phyloP scores from a whole-genome alignment of 257 asterid genomes.

The Fraxinus pennsylvanica region DNA sequence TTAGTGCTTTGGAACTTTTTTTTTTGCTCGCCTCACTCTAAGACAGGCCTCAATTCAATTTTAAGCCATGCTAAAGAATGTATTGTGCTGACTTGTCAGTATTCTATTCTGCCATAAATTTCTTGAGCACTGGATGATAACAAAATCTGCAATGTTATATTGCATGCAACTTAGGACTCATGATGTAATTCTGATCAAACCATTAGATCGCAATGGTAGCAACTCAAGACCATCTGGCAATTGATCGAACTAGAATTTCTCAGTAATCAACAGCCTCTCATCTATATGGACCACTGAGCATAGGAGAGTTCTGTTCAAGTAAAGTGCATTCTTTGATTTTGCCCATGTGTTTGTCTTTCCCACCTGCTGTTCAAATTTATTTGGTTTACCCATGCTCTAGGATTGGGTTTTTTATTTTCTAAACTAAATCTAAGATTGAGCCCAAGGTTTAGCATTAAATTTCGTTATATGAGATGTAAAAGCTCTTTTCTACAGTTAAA shows the following conservation, averaged over 20 bases:
- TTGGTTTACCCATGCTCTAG: not conserved
- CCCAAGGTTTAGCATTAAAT: not conserved
- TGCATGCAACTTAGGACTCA: not conserved
- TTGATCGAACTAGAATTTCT: constrained; percentile 1
- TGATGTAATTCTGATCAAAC: constrained; percentile 5
- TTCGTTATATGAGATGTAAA: too few species aligned
- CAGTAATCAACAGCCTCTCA: not conserved
- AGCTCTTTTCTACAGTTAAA: too few species aligned
- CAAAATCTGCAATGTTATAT: not conserved
- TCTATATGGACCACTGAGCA: constrained; percentile 4
- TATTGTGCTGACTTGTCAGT: not conserved
- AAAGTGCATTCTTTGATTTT: constrained; percentile 4
- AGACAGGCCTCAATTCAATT: too few species aligned
- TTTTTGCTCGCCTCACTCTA: too few species aligned
- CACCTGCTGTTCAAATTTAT: not conserved
- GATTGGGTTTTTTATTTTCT: not conserved
- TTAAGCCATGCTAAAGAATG: too few species aligned
- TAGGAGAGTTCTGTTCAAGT: not conserved
- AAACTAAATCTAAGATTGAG: not conserved
- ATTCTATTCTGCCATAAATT: not conserved
- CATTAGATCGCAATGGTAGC: constrained; percentile 11
- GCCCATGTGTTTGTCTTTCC: constrained; percentile 1
- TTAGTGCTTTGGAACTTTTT: too few species aligned
- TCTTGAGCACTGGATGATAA: not conserved
- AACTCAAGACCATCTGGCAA: not conserved